Evolutionary conservation across 495 filamentous ascomycete species (phyloP).

Genomic region (Lophium mytilinum): DNA sequence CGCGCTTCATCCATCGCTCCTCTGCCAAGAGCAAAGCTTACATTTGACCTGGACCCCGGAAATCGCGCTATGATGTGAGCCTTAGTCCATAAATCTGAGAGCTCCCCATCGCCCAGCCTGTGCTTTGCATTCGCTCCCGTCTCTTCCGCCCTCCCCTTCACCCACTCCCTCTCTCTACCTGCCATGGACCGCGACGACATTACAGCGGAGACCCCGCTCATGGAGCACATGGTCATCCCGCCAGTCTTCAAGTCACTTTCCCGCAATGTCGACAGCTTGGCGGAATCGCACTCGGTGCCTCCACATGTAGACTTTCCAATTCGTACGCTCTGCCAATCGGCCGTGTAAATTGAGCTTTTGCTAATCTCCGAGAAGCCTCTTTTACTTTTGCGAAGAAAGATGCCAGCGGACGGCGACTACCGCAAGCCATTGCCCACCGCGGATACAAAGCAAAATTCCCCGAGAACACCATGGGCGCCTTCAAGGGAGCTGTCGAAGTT

Average conservation of each 20-base stretch:
- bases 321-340: slow-evolving; percentile 3
- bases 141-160: background rate
- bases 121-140: background rate
- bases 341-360: background rate
- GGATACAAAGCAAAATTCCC: slow-evolving; percentile 73
- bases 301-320: slow-evolving; percentile 16
- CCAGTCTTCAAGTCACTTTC: slow-evolving; percentile 8
- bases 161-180: background rate
- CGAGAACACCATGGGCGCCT: slow-evolving; percentile 79
- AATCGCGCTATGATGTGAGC: background rate
- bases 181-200: slow-evolving; percentile 1
- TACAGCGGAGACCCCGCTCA: slow-evolving; percentile 7
- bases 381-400: slow-evolving; percentile 28
- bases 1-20: background rate
- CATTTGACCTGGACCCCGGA: background rate
- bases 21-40: background rate
- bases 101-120: background rate
- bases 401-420: slow-evolving; percentile 37
- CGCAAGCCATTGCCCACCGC: slow-evolving; percentile 78
- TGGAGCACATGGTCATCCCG: slow-evolving; percentile 18
- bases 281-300: background rate
- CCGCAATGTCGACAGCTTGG: background rate
- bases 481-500: slow-evolving; percentile 59
- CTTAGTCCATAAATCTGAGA: background rate
- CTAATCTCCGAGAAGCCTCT: slow-evolving; percentile 21